Evolutionary conservation across 495 filamentous ascomycete genomes (phyloP).

Genomic region (Monascus purpureus): DNA sequence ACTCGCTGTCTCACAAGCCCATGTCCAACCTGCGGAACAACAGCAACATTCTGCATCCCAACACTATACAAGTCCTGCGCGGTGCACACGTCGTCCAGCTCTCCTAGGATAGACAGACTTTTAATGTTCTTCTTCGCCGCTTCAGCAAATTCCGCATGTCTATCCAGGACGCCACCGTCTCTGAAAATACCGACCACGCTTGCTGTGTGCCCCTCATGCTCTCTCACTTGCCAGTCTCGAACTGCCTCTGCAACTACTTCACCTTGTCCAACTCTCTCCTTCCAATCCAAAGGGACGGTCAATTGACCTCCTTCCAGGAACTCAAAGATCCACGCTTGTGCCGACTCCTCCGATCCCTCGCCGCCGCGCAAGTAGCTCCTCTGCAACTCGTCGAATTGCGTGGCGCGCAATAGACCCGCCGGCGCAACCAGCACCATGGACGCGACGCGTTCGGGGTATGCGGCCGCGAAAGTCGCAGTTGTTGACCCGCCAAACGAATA

Average conservation of each 20-base stretch:
- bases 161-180: constrained; percentile 27
- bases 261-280: constrained; percentile 22
- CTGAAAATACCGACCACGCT: constrained; percentile 29
- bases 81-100: constrained; percentile 23
- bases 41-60: constrained; percentile 21
- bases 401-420: constrained; percentile 13
- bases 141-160: constrained; percentile 19
- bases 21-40: constrained; percentile 24
- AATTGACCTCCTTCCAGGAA: constrained; percentile 22
- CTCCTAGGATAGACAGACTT: constrained; percentile 23
- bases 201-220: constrained; percentile 26
- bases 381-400: constrained; percentile 8
- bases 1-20: constrained; percentile 21
- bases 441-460: constrained; percentile 9
- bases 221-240: constrained; percentile 25
- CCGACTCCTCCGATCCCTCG: constrained; percentile 13
- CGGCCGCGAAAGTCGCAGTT: constrained; percentile 14
- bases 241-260: constrained; percentile 33
- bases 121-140: constrained; percentile 14
- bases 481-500: constrained; percentile 26
- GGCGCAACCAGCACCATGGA: constrained; percentile 22
- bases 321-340: constrained; percentile 17
- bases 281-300: constrained; percentile 26
- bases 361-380: constrained; percentile 13
- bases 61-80: constrained; percentile 17